Percentiles rank a stretch among this genome's conserved stretches.
Evolutionary conservation across 1,284 basidiomycete genomes (phyloP).

Genomic region (Microbotryum violaceum): DNA sequence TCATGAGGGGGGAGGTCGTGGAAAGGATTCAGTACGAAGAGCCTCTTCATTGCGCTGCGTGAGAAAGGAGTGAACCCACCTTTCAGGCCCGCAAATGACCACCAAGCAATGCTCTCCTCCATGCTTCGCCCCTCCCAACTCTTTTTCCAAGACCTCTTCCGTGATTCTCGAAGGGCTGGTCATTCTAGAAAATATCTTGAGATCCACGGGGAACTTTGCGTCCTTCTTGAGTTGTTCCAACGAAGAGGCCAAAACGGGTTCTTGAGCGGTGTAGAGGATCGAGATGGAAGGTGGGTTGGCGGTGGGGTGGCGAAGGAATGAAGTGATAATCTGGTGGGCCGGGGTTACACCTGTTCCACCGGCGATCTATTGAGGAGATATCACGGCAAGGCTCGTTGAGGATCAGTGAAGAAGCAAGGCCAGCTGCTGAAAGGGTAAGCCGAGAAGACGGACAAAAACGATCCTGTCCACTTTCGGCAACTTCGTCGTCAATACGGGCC

Average conservation of each 20-base stretch:
- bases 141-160: constrained; percentile 41
- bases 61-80: constrained; percentile 38
- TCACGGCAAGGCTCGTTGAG: background rate
- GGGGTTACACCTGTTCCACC: constrained; percentile 76
- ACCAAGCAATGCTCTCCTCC: constrained; percentile 10
- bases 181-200: constrained; percentile 32
- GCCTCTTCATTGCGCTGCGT: no score
- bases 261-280: constrained; percentile 58
- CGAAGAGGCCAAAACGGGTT: constrained; percentile 51
- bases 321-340: constrained; percentile 52
- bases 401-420: background rate
- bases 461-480: constrained; percentile 56
- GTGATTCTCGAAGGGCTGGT: background rate
- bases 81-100: constrained; percentile 63
- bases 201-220: constrained; percentile 55
- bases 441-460: constrained; percentile 55
- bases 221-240: constrained; percentile 51
- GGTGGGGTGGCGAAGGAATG: constrained; percentile 3
- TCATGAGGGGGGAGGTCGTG: background rate
- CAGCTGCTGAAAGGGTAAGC: background rate
- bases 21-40: constrained; percentile 5
- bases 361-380: constrained; percentile 53
- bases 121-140: constrained; percentile 38
- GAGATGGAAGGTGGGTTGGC: constrained; percentile 43
- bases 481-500: constrained; percentile 64